Percentiles rank a stretch among this genome's conserved stretches.
Conservation (phyloP, 2,329 filamentous ascomycete species). For the Podosphaera aphanis region DNA sequence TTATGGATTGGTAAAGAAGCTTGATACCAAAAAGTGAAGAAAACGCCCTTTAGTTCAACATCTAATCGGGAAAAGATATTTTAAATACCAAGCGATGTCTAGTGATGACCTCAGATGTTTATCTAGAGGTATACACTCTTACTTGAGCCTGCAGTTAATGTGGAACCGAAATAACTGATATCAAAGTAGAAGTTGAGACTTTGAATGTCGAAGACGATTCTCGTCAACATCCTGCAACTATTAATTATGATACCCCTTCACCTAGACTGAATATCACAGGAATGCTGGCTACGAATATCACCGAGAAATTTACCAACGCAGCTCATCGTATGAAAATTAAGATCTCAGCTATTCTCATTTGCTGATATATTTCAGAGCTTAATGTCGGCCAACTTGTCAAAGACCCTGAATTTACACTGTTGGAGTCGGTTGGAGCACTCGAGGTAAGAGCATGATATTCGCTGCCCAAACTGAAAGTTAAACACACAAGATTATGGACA, state of each 20-base stretch:
- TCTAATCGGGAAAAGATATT: background rate
- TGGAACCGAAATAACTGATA: background rate
- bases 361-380: slow-evolving; percentile 30
- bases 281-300: slow-evolving; percentile 33
- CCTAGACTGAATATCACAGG: slow-evolving; percentile 20
- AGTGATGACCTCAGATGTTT: slow-evolving; percentile 8
- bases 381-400: slow-evolving; percentile 67
- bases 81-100: slow-evolving; percentile 6
- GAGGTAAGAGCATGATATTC: slow-evolving; percentile 41
- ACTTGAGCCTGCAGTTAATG: too few species aligned
- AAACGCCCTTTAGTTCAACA: background rate
- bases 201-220: slow-evolving; percentile 11
- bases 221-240: slow-evolving; percentile 7
- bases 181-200: background rate
- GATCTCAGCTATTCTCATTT: slow-evolving; percentile 7
- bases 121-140: slow-evolving; percentile 7
- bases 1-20: background rate
- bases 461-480: background rate
- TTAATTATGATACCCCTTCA: slow-evolving; percentile 11
- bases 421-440: slow-evolving; percentile 74
- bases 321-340: slow-evolving; percentile 23
- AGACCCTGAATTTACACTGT: slow-evolving; percentile 82
- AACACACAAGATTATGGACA: slow-evolving; percentile 67
- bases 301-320: slow-evolving; percentile 28
- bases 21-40: background rate